Evolutionary conservation across 352 stramenopile species (phyloP), one percentile per base, ranked within the genome.

Genomic region (Globisporangium emineosum): DNA sequence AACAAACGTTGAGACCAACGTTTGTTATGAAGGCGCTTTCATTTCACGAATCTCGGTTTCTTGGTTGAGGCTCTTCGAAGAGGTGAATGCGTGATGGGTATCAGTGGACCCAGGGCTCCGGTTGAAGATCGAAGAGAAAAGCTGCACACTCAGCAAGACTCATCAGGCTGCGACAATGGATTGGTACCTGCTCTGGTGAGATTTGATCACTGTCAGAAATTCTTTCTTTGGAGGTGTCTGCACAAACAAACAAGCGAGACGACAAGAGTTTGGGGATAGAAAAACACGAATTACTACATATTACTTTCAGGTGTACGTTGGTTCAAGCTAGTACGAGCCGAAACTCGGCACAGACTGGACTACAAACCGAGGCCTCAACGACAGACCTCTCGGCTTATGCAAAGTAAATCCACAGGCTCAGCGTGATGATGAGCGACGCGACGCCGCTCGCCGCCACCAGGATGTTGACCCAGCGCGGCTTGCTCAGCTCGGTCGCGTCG

Each of bases 341-440:
- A n/a, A n/a, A n/a, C n/a, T n/a, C n/a, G n/a, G n/a, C n/a, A n/a
- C n/a, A n/a, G n/a, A n/a, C n/a, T n/a, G n/a, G n/a, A n/a, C n/a
- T 10, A 42, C 35, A 4, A 3, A 42, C 35, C 35, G 17, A 42
- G 12, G 10, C 12, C 35, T 42, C 35, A 10, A 42, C 13, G 35
- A 42, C 35, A 8, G 13, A 8, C 33, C 35, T 42, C 33, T 47
- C 13, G 40, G 6, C 40, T 52, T 69, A 74, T 13, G 64, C 71
- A 57, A 83, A 86, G 58, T 80, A 81, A 57, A 83, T 71, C 77
- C 77, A 82, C 60, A 86, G 77, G 13, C 57, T 78, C 60, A 88
- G 77, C n/a, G 75, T 84, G 54, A 79, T 66, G 17, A 60, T 57
- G 23, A 88, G 67, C 64, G 70, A 78, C 57, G 66, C 56, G 56